A percentile compares a stretch with the other conserved stretches of the same genome.
Conservation (phyloP, 306 rosid genomes). For the Hippophae rhamnoides region DNA sequence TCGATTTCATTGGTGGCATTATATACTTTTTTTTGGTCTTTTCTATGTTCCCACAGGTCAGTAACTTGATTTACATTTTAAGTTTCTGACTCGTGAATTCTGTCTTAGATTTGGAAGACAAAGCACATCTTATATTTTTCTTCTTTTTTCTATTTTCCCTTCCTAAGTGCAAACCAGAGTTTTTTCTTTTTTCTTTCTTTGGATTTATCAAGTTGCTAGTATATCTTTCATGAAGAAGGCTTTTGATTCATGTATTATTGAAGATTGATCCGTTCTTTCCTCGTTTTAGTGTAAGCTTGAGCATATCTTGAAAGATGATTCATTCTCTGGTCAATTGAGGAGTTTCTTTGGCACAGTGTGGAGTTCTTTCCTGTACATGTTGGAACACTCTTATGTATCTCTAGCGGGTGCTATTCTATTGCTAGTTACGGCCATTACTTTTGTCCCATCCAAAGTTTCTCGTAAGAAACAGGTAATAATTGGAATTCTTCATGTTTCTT, state of each 20-base stretch:
- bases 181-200: conserved; percentile 5
- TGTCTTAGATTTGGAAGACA: not conserved
- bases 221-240: not conserved
- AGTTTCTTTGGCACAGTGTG: conserved; percentile 78
- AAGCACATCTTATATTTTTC: not conserved
- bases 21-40: conserved; percentile 78
- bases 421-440: conserved; percentile 56
- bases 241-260: conserved; percentile 7
- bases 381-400: conserved; percentile 62
- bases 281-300: conserved; percentile 66
- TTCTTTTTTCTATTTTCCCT: not conserved
- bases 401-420: conserved; percentile 60
- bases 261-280: conserved; percentile 21
- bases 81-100: conserved; percentile 1
- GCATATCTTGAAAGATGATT: conserved; percentile 77
- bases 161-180: no score
- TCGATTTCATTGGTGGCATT: conserved; percentile 97
- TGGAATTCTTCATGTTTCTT: conserved; percentile 86
- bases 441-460: conserved; percentile 82
- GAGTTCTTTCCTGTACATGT: conserved; percentile 67
- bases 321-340: conserved; percentile 68
- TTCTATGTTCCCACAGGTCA: conserved; percentile 96
- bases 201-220: conserved; percentile 8
- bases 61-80: conserved; percentile 17
- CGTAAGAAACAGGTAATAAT: conserved; percentile 65